Evolutionary conservation across 768 basidiomycete genomes (phyloP).

Genomic region (Lactarius indigo): DNA sequence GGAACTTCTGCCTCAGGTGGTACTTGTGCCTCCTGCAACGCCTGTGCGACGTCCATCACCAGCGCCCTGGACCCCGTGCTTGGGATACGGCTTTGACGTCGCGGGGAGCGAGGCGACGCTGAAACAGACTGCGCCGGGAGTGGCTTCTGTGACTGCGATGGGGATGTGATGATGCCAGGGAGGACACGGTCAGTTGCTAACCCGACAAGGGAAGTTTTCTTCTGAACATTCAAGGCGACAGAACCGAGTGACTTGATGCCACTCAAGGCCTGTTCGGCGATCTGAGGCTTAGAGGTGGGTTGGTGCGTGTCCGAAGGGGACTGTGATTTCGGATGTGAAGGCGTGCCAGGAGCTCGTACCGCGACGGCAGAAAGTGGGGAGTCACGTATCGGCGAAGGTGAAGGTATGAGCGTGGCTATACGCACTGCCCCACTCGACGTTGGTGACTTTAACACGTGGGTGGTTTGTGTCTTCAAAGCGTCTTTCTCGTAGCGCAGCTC

Average conservation of each 20-base stretch:
- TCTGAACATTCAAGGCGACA: slow-evolving; percentile 7
- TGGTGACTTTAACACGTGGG: neutral
- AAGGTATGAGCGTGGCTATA: neutral
- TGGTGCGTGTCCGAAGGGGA: neutral
- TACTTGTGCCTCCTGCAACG: slow-evolving; percentile 41
- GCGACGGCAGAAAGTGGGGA: neutral
- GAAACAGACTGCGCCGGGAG: neutral
- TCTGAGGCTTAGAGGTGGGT: slow-evolving; percentile 6
- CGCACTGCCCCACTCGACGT: neutral
- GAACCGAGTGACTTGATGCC: slow-evolving; percentile 31
- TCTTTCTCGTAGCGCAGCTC: neutral
- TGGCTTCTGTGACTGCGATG: neutral
- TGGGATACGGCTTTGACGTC: slow-evolving; percentile 54
- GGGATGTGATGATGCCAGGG: slow-evolving; percentile 36
- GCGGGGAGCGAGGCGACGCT: slow-evolving; percentile 31
- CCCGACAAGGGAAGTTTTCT: slow-evolving; percentile 26
- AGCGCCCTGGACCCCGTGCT: slow-evolving; percentile 67
- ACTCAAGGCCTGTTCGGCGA: slow-evolving; percentile 34
- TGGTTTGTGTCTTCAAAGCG: neutral
- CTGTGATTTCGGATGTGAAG: neutral
- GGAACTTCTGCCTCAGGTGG: neutral
- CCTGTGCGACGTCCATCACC: slow-evolving; percentile 77
- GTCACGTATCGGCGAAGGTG: neutral
- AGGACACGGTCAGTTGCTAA: slow-evolving; percentile 41
- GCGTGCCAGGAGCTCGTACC: neutral